Evolutionary conservation across 2,329 filamentous ascomycete genomes (phyloP).

Genomic region (Arthrinium phaeospermum): DNA sequence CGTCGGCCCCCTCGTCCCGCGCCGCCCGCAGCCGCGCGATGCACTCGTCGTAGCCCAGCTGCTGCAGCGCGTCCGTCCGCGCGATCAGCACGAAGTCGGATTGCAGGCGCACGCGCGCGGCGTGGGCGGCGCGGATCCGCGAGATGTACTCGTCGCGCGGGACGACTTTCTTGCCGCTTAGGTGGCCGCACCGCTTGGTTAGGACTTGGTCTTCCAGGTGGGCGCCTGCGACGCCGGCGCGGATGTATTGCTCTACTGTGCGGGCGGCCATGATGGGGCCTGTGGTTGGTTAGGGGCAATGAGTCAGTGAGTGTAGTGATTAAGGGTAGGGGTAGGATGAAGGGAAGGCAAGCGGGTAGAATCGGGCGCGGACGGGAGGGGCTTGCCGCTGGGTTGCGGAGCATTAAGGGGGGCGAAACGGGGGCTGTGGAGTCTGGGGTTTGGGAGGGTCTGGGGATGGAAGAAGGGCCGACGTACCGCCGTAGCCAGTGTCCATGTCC

Average conservation of each 20-base stretch:
- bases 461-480: conserved; percentile 43
- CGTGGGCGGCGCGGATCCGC: conserved; percentile 62
- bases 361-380: neutral
- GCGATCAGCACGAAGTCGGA: conserved; percentile 70
- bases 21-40: conserved; percentile 56
- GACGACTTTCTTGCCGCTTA: conserved; percentile 66
- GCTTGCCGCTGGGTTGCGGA: neutral
- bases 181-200: conserved; percentile 70
- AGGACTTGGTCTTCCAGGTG: conserved; percentile 48
- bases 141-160: conserved; percentile 52
- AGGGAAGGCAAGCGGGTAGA: neutral
- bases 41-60: conserved; percentile 62
- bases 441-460: conserved; percentile 3
- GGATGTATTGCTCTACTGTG: conserved; percentile 56
- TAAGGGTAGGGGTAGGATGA: too few species aligned
- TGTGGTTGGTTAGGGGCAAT: conserved; percentile 25
- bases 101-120: conserved; percentile 52
- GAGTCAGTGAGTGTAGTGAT: neutral
- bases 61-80: conserved; percentile 65
- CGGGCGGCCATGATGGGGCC: conserved; percentile 45
- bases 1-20: conserved; percentile 61
- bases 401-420: neutral
- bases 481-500: conserved; percentile 61
- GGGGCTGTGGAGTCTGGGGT: conserved; percentile 1
- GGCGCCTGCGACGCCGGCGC: conserved; percentile 53